Evolutionary conservation across 805 yeast genomes (phyloP).

Genomic region (Torulaspora delbrueckii): DNA sequence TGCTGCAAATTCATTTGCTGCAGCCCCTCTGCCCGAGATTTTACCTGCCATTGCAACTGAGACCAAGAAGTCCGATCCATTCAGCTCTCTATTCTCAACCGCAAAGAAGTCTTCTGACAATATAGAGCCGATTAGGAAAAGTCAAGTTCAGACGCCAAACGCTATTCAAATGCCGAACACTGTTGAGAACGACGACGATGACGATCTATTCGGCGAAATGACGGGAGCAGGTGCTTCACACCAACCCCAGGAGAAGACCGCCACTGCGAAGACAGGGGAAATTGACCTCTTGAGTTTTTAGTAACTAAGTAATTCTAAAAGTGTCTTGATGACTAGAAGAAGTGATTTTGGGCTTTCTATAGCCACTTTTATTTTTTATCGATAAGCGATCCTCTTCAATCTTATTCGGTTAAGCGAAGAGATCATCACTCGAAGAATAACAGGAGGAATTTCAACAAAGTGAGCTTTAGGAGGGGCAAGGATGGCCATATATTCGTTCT

Average conservation of each 20-base stretch:
- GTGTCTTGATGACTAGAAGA: neutral
- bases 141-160: constrained; percentile 1
- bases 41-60: constrained; percentile 38
- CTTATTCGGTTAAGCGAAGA: neutral
- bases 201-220: constrained; percentile 36
- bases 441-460: neutral
- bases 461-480: neutral
- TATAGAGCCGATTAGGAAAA: constrained; percentile 17
- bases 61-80: constrained; percentile 55
- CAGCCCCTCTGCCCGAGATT: constrained; percentile 21
- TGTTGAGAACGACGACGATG: constrained; percentile 22
- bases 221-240: constrained; percentile 17
- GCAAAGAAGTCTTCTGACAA: constrained; percentile 48
- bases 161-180: neutral
- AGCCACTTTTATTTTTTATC: neutral
- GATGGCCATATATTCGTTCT: constrained; percentile 72
- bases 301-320: constrained; percentile 5
- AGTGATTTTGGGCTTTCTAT: neutral
- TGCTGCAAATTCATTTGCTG: constrained; percentile 25
- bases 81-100: constrained; percentile 60
- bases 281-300: constrained; percentile 33
- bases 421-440: neutral
- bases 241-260: constrained; percentile 2
- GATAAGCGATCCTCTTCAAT: neutral
- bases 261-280: constrained; percentile 19